Evolutionary conservation across 352 stramenopile species (phyloP).

Genomic region (Pythium rishiriense): DNA sequence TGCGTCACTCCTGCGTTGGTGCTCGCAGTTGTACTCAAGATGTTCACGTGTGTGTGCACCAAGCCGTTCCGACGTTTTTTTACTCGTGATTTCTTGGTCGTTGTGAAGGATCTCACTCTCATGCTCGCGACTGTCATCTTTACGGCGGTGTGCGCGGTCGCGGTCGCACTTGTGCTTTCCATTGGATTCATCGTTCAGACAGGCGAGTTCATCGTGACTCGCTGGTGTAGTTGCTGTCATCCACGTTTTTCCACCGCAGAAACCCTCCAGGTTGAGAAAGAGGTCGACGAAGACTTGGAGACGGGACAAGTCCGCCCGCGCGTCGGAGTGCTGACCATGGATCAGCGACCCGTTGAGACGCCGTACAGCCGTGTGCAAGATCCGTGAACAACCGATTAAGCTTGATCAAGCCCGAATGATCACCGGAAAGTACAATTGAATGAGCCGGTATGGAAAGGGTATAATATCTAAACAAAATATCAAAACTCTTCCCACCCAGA

Average conservation of each 20-base stretch:
- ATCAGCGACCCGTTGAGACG: background rate
- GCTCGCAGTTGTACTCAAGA: background rate
- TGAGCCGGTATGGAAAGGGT: too few species aligned
- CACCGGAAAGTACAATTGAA: too few species aligned
- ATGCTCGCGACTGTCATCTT: conserved; percentile 5
- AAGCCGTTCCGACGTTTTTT: conserved; percentile 3
- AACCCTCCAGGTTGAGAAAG: background rate
- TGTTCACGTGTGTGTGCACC: background rate
- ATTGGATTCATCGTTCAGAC: background rate
- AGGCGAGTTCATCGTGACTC: background rate
- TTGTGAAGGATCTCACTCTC: conserved; percentile 5
- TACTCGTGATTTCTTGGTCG: background rate
- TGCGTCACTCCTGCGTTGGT: conserved; percentile 2
- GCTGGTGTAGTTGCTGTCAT: background rate
- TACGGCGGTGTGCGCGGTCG: background rate
- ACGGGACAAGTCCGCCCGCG: background rate
- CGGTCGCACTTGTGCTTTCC: background rate
- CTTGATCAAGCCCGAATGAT: too few species aligned
- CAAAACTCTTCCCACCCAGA: too few species aligned
- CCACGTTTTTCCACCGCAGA: background rate
- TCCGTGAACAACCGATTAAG: background rate
- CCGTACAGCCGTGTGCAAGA: background rate
- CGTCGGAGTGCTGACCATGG: background rate
- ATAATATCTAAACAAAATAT: too few species aligned
- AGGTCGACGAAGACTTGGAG: background rate